Conservation (phyloP, 805 yeast species). For the Kluyveromyces nonfermentans region DNA sequence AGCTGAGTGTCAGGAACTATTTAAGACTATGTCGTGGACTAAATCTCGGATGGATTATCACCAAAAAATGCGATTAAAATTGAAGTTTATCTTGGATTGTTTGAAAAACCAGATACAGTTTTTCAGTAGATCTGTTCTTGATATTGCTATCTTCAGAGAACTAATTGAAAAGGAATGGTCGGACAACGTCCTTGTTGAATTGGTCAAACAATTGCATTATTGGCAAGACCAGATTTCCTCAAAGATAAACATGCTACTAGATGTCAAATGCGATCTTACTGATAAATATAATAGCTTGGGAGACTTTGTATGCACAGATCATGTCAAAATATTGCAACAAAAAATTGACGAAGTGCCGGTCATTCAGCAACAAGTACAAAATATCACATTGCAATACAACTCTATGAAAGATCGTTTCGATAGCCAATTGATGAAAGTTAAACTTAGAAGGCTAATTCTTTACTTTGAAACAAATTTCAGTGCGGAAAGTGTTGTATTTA, state of each 20-base stretch:
- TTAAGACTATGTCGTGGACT: slow-evolving; percentile 31
- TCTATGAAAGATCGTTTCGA: slow-evolving; percentile 24
- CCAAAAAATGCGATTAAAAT: slow-evolving; percentile 35
- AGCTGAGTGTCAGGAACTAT: slow-evolving; percentile 43
- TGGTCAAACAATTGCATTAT: slow-evolving; percentile 15
- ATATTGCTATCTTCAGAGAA: slow-evolving; percentile 25
- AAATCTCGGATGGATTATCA: slow-evolving; percentile 32
- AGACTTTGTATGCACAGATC: slow-evolving; percentile 40
- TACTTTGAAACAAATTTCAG: slow-evolving; percentile 18
- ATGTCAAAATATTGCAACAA: slow-evolving; percentile 20
- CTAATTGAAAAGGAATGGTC: slow-evolving; percentile 20
- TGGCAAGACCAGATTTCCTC: slow-evolving; percentile 29
- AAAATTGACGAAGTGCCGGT: slow-evolving; percentile 29
- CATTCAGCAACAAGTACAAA: slow-evolving; percentile 21
- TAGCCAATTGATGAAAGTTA: slow-evolving; percentile 16
- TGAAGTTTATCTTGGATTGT: slow-evolving; percentile 38
- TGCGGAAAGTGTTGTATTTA: slow-evolving; percentile 12
- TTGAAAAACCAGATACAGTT: slow-evolving; percentile 39
- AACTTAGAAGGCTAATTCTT: slow-evolving; percentile 14
- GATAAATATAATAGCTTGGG: slow-evolving; percentile 24
- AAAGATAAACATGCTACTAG: slow-evolving; percentile 29
- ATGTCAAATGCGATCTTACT: slow-evolving; percentile 30
- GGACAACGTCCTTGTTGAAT: slow-evolving; percentile 12
- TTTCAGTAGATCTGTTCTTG: slow-evolving; percentile 26
- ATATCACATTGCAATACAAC: slow-evolving; percentile 24